phyloP scores from a whole-genome alignment of 352 stramenopile genomes.

The Thalassiosira sp. region DNA sequence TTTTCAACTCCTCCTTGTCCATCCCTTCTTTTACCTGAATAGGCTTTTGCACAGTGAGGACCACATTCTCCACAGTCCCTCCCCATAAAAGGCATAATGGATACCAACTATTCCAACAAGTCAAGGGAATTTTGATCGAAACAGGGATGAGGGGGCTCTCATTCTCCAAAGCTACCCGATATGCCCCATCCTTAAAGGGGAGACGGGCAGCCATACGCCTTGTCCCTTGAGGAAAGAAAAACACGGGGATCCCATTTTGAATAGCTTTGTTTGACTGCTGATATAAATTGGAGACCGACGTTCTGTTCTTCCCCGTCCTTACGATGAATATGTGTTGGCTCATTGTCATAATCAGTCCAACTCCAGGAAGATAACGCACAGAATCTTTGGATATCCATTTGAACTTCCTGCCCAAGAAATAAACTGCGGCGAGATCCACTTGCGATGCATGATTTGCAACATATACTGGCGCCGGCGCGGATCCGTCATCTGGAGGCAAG shows the following conservation, averaged over 20 bases:
- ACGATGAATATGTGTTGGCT: constrained; percentile 72
- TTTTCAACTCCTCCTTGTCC: constrained; percentile 66
- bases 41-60: constrained; percentile 65
- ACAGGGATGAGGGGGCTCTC: constrained; percentile 61
- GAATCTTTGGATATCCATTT: constrained; percentile 77
- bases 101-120: constrained; percentile 73
- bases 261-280: constrained; percentile 66
- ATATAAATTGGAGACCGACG: constrained; percentile 64
- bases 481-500: constrained; percentile 45
- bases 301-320: constrained; percentile 60
- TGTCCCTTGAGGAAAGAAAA: constrained; percentile 81
- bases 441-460: constrained; percentile 78
- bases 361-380: constrained; percentile 66
- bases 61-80: constrained; percentile 39
- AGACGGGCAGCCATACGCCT: constrained; percentile 62
- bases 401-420: constrained; percentile 55
- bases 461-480: constrained; percentile 62
- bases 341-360: constrained; percentile 70
- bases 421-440: constrained; percentile 66
- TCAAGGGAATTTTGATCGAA: constrained; percentile 70
- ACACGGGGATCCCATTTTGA: constrained; percentile 68
- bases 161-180: constrained; percentile 66
- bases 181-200: constrained; percentile 81
- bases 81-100: constrained; percentile 59
- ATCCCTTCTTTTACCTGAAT: constrained; percentile 55